Evolutionary conservation across 331 rosid species (phyloP).

Genomic region (Saraca asoca): DNA sequence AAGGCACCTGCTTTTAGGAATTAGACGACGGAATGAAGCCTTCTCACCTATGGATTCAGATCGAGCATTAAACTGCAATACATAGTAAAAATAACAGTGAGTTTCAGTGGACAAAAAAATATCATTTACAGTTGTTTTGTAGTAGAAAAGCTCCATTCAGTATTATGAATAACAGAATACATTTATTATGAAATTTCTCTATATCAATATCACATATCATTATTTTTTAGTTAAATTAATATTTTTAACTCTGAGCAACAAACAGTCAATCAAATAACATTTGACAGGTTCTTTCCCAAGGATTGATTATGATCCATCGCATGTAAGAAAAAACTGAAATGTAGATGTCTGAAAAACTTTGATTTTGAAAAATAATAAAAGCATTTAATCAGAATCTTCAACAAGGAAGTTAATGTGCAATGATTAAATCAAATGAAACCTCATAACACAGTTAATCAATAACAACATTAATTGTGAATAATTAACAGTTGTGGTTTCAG

Average conservation of each 20-base stretch:
- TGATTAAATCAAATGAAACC: not conserved
- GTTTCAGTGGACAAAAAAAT: constrained; percentile 3
- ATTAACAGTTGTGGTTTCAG: too few species aligned
- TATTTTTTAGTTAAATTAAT: not conserved
- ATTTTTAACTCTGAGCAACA: constrained; percentile 7
- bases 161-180: constrained; percentile 5
- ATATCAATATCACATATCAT: not conserved
- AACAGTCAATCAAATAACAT: not conserved
- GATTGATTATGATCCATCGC: constrained; percentile 3
- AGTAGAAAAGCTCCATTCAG: constrained; percentile 5
- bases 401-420: not conserved
- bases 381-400: not conserved
- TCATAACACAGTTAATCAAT: not conserved
- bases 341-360: not conserved
- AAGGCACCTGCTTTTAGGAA: constrained; percentile 80
- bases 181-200: not conserved
- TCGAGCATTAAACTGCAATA: constrained; percentile 81
- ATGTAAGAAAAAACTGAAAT: not conserved
- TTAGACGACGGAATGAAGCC: constrained; percentile 74
- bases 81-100: constrained; percentile 10
- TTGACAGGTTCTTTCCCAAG: not conserved
- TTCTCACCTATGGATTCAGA: constrained; percentile 71
- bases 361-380: not conserved
- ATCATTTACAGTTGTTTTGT: not conserved
- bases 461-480: not conserved